A percentile compares a stretch with the other conserved stretches of the same genome.
Conservation (phyloP, 495 filamentous ascomycete species). For the Cairneyella variabilis region DNA sequence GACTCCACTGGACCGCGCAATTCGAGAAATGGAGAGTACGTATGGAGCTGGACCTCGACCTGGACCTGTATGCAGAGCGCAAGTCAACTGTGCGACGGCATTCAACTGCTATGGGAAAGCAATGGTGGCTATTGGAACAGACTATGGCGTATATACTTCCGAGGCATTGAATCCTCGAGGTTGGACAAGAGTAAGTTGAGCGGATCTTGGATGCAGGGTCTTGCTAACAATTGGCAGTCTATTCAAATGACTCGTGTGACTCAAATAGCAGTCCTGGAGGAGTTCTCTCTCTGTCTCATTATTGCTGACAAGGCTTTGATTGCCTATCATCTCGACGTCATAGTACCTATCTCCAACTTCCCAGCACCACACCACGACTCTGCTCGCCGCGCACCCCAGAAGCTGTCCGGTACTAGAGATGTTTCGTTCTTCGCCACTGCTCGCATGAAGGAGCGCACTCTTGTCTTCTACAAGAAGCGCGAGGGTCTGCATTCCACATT, state of each 20-base stretch:
- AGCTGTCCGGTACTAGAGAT: conserved; percentile 80
- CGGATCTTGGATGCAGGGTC: not conserved
- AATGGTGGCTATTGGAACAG: conserved; percentile 93
- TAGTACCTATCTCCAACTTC: conserved; percentile 69
- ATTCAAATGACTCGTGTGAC: conserved; percentile 75
- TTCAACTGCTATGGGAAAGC: conserved; percentile 78
- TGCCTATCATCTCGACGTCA: conserved; percentile 88
- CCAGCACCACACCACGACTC: conserved; percentile 57
- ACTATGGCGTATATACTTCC: conserved; percentile 87
- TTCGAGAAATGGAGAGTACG: conserved; percentile 76
- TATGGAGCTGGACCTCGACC: conserved; percentile 67
- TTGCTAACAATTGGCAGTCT: conserved; percentile 42
- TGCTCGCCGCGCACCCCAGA: conserved; percentile 76
- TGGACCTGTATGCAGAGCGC: conserved; percentile 70
- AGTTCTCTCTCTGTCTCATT: conserved; percentile 87
- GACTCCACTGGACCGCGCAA: conserved; percentile 88
- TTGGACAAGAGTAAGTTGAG: conserved; percentile 70
- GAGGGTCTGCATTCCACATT: conserved; percentile 89
- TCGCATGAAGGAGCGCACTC: conserved; percentile 90
- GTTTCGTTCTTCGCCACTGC: conserved; percentile 95
- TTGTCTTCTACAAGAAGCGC: conserved; percentile 96
- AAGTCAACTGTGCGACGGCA: conserved; percentile 87
- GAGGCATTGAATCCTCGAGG: conserved; percentile 81
- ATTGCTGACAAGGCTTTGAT: conserved; percentile 89
- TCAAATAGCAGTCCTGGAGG: conserved; percentile 91